Base-by-base conservation (phyloP, 257 asterid species). In the Solanum clarkiae region DNA sequence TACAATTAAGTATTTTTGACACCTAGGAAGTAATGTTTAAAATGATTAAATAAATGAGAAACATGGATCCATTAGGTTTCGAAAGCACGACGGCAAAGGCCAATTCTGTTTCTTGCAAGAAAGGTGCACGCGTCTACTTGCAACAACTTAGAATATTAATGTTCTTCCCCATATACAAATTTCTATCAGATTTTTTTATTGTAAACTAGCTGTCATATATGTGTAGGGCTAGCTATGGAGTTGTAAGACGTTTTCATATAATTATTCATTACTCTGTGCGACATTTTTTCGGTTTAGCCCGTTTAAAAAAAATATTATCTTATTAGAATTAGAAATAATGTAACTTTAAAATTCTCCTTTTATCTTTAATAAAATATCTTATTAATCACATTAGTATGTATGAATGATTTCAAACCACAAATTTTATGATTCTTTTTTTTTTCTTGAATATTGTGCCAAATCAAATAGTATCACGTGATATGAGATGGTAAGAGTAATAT, bases 21-120 rank as follows among this genome's bases (percentile, higher is more conserved):
- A 59, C 6, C 4, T 13, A 59, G 65, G 6, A 59, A 59, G 29
- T n/a, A 15, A 3, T 53, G 15, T 53, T 51, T 1, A 53, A 59
- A 26, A 65, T 26, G 40, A 26, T 22, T 11, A 22, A 22, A 26
- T 26, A 62, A 29, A 51, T 2, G 9, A 16, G 53, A n/a, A 47
- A 14, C 51, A 42, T 56, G 12, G 24, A 57, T 29, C 65, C 18
- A 18, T 60, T 82, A 63, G 47, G 54, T 62, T 60, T 4, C 57
- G 32, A 36, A 74, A 40, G 47, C 20, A 12, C 26, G 86, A 72
- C 84, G 60, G 88, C 88, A 49, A 13, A 60, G 86, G 18, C 54
- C 72, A 82, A 74, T 71, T 32, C 29, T 72, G 86, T 83, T 86
- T 32, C 84, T 83, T 86, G 81, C 84, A 83, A 82, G 86, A 82